phyloP scores from a whole-genome alignment of 2,329 filamentous ascomycete species.

The Botryotinia calthae region DNA sequence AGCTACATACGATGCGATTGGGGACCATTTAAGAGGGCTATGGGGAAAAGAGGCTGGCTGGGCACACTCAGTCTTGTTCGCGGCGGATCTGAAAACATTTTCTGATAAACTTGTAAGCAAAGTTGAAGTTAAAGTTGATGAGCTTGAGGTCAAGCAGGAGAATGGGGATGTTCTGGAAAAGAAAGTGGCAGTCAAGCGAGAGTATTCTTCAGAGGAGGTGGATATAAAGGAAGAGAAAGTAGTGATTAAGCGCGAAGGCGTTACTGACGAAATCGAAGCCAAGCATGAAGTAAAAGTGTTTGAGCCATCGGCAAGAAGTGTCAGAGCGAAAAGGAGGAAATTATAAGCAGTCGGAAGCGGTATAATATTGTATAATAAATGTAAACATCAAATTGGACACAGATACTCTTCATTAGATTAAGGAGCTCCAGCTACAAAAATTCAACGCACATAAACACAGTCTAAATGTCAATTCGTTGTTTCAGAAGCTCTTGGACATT shows the following conservation, averaged over 20 bases:
- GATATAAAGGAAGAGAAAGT: conserved; percentile 22
- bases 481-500: not conserved
- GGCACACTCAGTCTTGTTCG: conserved; percentile 96
- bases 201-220: conserved; percentile 26
- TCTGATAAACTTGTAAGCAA: conserved; percentile 56
- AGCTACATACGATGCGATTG: conserved; percentile 83
- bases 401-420: not conserved
- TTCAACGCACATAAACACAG: not conserved
- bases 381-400: not conserved
- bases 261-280: conserved; percentile 15
- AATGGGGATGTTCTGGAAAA: conserved; percentile 27
- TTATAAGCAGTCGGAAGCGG: conserved; percentile 12
- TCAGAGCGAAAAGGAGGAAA: conserved; percentile 34
- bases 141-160: conserved; percentile 39
- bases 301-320: conserved; percentile 30
- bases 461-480: not conserved
- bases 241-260: not conserved
- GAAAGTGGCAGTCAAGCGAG: conserved; percentile 31
- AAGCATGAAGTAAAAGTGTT: conserved; percentile 26
- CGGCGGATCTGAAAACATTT: conserved; percentile 84
- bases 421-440: not conserved
- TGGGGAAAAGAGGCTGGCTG: conserved; percentile 96
- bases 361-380: conserved; percentile 7
- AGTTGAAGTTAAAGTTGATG: conserved; percentile 48
- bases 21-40: conserved; percentile 80